Percentiles rank a stretch among this genome's conserved stretches.
phyloP scores from a whole-genome alignment of 2,329 filamentous ascomycete genomes.

The Aspergillus tubingensis region DNA sequence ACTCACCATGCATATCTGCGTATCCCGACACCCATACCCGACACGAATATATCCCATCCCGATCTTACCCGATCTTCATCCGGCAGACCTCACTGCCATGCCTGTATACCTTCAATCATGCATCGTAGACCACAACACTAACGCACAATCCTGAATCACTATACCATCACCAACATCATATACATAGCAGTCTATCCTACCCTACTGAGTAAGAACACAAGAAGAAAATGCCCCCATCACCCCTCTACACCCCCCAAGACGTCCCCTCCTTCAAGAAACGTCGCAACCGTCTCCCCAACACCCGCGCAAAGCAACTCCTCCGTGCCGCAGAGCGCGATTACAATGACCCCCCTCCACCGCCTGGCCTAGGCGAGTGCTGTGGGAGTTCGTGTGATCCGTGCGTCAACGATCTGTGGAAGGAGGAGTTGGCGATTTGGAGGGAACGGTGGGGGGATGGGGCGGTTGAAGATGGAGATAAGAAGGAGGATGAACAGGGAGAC shows the following conservation, averaged over 20 bases:
- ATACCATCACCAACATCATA: neutral
- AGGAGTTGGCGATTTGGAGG: conserved; percentile 37
- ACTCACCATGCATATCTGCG: too few relatives aligned
- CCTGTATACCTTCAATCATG: neutral
- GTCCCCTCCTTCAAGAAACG: conserved; percentile 34
- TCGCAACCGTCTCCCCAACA: conserved; percentile 29
- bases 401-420: conserved; percentile 38
- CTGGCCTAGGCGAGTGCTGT: conserved; percentile 37
- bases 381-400: conserved; percentile 42
- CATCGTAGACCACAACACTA: neutral
- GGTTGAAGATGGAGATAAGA: conserved; percentile 11
- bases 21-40: neutral
- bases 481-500: neutral
- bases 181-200: neutral
- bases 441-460: conserved; percentile 34
- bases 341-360: conserved; percentile 37
- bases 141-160: neutral
- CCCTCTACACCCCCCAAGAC: conserved; percentile 28
- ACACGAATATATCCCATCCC: neutral
- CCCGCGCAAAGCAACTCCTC: conserved; percentile 36
- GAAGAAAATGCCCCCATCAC: conserved; percentile 16
- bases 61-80: neutral
- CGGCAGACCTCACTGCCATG: neutral
- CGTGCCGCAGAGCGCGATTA: conserved; percentile 31
- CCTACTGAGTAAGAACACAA: neutral